Evolutionary conservation across 1,139 yeast species (phyloP), one percentile per base, ranked within the genome.

Genomic region (Suhomyces bribrorum): DNA sequence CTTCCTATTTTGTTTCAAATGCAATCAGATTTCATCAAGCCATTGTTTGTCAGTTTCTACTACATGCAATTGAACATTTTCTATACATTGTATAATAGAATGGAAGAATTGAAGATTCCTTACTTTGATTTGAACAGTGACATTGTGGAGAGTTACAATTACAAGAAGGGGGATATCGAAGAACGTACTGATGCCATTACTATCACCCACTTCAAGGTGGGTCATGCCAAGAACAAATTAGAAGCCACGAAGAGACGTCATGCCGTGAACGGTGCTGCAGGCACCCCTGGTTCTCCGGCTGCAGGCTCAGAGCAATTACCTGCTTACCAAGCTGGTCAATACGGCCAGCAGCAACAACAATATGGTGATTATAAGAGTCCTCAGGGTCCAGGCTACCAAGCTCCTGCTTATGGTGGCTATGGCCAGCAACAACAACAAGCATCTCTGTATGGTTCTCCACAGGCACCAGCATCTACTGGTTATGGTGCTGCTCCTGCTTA

Each of bases 31-130:
- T 88, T 92, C 60, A 90, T 92, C 59, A 83, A 81, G 56, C 98
- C 98, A 9, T 71, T 92, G 55, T 94, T 92, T 67, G 95, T 90
- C 52, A 83, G 94, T 43, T 83, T 92, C 63, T 92, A 92, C 69
- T 92, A 83, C 73, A 92, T 94, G 97, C 99, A 92, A 69, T 77
- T 92, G 69, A 92, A 92, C 70, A 88, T 92, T 44, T 92, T 89
- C 66, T 92, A 92, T 73, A 89, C 97, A 0, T 71, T 92, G 47
- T 90, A 86, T 70, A 84, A 77, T 56, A 77, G 86, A 53, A 87
- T 92, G 88, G 96, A 90, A 64, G 96, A 88, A 61, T 82, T 90
- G 85, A 89, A 92, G 69, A 92, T 92, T 49, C 96, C 97, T 11
- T 90, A 92, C 66, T 92, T 92, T 65, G 96, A 92, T 60, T 71